Conservation (phyloP, 202 grass and related monocot species). For the Dendrocalamus latiflorus region DNA sequence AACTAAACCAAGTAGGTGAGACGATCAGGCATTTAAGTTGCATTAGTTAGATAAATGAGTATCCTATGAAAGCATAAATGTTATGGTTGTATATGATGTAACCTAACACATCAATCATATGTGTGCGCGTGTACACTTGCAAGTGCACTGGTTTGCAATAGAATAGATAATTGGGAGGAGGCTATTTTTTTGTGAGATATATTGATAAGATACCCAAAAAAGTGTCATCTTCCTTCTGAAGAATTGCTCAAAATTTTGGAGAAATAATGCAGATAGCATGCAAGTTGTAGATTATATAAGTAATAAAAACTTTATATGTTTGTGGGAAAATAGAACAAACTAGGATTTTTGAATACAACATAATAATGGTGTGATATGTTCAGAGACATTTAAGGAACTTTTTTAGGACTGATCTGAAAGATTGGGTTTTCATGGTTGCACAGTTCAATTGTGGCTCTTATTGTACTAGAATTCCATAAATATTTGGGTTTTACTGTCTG, state of each 20-base stretch:
- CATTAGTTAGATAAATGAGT: slow-evolving; percentile 17
- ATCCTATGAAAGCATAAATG: slow-evolving; percentile 36
- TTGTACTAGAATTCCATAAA: background rate
- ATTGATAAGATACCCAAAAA: background rate
- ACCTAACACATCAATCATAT: slow-evolving; percentile 7
- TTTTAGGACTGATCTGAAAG: background rate
- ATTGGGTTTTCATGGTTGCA: background rate
- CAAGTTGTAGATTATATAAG: background rate
- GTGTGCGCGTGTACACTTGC: slow-evolving; percentile 14
- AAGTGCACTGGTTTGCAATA: background rate
- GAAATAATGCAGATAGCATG: background rate
- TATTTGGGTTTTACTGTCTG: background rate
- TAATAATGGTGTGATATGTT: background rate
- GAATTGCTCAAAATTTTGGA: background rate
- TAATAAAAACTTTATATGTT: background rate
- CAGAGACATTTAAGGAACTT: background rate
- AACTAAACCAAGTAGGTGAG: slow-evolving; percentile 13
- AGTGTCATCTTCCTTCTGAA: background rate
- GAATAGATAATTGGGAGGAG: background rate
- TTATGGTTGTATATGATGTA: slow-evolving; percentile 3
- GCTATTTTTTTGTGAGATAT: background rate
- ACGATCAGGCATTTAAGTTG: slow-evolving; percentile 12
- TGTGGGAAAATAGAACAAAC: background rate
- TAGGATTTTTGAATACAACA: background rate
- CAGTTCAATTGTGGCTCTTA: background rate